Evolutionary conservation across 495 filamentous ascomycete species (phyloP), one percentile per base, ranked within the genome.

Genomic region (Penicillium soppii): DNA sequence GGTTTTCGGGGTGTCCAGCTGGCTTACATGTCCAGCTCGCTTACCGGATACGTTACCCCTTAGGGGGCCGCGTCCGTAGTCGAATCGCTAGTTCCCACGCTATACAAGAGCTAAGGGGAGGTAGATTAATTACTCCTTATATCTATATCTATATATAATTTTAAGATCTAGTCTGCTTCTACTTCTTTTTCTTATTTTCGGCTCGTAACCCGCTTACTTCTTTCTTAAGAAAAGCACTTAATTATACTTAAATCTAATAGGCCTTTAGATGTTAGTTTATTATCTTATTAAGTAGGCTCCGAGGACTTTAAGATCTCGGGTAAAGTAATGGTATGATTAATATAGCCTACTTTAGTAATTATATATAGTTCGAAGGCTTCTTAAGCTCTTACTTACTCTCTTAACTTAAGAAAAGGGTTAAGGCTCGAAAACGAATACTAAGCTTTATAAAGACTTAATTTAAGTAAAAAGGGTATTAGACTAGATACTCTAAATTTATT

Each of bases 401-500:
- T 33, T 19, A 35, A 27, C 38, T 37, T 5, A 4, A 6, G 20
- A 36, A 35, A 9, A 43, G 25, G 17, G 36, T 49, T 17, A 10
- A 37, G 8, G 52, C 48, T 9, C n/a, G 22, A 49, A 23, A 17
- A 35, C n/a, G 22, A 35, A 43, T 37, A 49, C 20, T 49, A 38
- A 43, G 52, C 38, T 48, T 17, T 49, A 30, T 9, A 12, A 43
- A 15, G n/a, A 54, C 44, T 37, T 16, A 19, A 21, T n/a, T 49
- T 32, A n/a, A n/a, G 37, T 23, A 43, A 17, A 36, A 43, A 43
- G 17, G 43, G 52, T 15, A 48, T 23, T 42, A 54, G 30, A 38
- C 45, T 33, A 22, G 45, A 12, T 48, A 20, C 45, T 25, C 17
- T 21, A 19, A 48, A 48, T 5, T 12, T 37, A 37, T 37, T 37